Conservation (phyloP, 2,329 filamentous ascomycete species). For the Tricladium varicosporioides region DNA sequence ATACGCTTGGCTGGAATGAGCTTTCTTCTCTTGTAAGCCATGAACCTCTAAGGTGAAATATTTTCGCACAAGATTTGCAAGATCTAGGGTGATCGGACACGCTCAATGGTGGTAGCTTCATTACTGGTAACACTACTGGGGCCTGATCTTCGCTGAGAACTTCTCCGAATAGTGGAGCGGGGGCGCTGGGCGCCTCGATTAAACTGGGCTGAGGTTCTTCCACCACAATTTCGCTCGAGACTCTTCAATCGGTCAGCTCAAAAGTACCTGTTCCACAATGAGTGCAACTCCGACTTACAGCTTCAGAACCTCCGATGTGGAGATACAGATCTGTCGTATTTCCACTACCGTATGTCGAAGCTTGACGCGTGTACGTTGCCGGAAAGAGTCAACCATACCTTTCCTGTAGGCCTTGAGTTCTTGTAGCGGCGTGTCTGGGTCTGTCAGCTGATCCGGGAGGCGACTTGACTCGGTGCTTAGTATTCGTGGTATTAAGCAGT, state of each 20-base stretch:
- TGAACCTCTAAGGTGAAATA: constrained; percentile 7
- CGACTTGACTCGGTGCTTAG: background rate
- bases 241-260: background rate
- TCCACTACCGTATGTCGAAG: constrained; percentile 3
- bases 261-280: background rate
- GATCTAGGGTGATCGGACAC: background rate
- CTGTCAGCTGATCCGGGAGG: background rate
- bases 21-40: constrained; percentile 2
- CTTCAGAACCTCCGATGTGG: background rate
- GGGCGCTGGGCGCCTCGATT: no score
- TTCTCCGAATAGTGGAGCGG: no score
- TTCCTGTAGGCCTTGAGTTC: background rate
- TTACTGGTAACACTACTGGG: background rate
- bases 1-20: constrained; percentile 8
- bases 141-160: background rate
- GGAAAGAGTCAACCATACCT: constrained; percentile 1
- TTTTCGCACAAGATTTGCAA: constrained; percentile 6
- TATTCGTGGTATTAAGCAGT: background rate
- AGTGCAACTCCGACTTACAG: background rate
- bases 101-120: background rate
- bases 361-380: background rate
- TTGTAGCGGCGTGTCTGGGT: background rate
- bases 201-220: no score
- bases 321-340: background rate
- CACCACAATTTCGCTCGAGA: background rate